Evolutionary conservation across 176 grass and related monocot species (phyloP), one percentile per base, ranked within the genome.

Genomic region (Oryza australiensis): DNA sequence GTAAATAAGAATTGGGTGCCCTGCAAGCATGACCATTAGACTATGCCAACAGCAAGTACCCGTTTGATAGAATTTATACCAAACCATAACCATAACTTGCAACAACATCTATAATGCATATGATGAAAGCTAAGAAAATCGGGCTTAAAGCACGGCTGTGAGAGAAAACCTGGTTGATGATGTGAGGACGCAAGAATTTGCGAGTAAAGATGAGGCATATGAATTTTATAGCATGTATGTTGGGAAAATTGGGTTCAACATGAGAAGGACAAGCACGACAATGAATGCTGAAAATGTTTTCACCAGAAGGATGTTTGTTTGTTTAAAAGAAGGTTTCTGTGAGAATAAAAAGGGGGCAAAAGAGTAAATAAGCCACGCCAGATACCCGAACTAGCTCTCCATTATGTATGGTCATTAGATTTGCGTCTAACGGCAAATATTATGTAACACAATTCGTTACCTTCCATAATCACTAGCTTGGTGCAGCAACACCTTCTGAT

Each of bases 241-340:
- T 1, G 90, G 81, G 59, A 97, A 89, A 74, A 87, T 97, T 89
- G 94, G 94, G 49, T 97, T 97, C 77, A 89, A 82, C 3, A 86
- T 94, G 83, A 86, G 92, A 72, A 92, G 92, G 85, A 92, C 92
- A 84, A 94, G 94, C 78, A 92, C 94, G 92, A 97, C 94, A 28
- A 81, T 92, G 37, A 94, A 84, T 86, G 85, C 80, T 62, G 90
- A 88, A 74, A 92, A 92, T 83, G 23, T 92, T 83, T 94, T 97
- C 73, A 97, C 94, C 24, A 97, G 94, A 77, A 92, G 94, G 35
- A 94, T 94, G 88, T 97, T 97, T 89, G 94, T 97, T 78, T 97
- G 94, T 89, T 97, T 92, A 66, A 94, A 91, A 87, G 92, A 97
- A 94, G 94, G 92, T 18, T 97, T 97, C 46, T 88, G 94, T 28